Percentiles rank a stretch among this genome's conserved stretches.
Evolutionary conservation across 1,284 basidiomycete genomes (phyloP).

Genomic region (Porphyrellus sp.): DNA sequence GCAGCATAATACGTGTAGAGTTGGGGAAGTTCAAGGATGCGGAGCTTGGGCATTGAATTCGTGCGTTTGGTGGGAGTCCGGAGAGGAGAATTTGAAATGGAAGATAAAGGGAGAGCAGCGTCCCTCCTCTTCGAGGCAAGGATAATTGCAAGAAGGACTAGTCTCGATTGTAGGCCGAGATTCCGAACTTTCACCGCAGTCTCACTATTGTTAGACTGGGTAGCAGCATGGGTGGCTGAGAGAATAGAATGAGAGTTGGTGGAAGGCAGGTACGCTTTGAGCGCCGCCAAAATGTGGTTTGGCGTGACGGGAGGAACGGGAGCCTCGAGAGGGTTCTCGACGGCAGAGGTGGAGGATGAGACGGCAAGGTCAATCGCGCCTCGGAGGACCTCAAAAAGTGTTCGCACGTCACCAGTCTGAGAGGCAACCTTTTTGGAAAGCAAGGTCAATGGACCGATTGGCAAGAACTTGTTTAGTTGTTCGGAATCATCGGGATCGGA

Average conservation of each 20-base stretch:
- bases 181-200: conserved; percentile 59
- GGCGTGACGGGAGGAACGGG: conserved; percentile 53
- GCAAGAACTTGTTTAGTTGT: conserved; percentile 53
- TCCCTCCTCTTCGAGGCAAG: conserved; percentile 62
- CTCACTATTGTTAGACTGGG: conserved; percentile 53
- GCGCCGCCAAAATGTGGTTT: conserved; percentile 59
- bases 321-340: conserved; percentile 41
- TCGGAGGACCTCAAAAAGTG: conserved; percentile 71
- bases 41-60: conserved; percentile 29
- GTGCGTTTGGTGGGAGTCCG: conserved; percentile 57
- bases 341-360: conserved; percentile 22
- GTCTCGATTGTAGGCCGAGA: conserved; percentile 68
- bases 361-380: conserved; percentile 70
- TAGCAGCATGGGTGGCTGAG: conserved; percentile 13
- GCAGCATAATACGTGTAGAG: conserved; percentile 62
- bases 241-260: conserved; percentile 30
- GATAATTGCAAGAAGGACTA: conserved; percentile 61
- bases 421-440: conserved; percentile 75
- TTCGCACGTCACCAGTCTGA: conserved; percentile 75
- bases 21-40: conserved; percentile 52
- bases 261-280: conserved; percentile 65
- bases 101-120: conserved; percentile 50
- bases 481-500: conserved; percentile 36
- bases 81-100: conserved; percentile 35
- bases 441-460: conserved; percentile 57